Evolutionary conservation across 139 green algal genomes (phyloP).

Genomic region (Asterochloris erici): DNA sequence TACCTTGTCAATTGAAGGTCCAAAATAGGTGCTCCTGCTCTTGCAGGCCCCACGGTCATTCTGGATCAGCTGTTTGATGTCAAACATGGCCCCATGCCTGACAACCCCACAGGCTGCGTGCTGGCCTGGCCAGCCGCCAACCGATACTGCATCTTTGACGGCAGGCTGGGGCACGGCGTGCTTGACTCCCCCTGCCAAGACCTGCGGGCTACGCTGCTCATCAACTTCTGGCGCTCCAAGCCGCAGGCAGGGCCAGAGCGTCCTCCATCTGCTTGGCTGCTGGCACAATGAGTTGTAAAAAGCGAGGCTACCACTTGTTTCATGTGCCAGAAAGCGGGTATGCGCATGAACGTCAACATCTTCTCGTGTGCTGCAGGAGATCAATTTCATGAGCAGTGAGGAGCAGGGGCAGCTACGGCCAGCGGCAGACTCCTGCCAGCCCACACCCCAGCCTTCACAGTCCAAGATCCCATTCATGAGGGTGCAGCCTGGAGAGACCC

Average conservation of each 20-base stretch:
- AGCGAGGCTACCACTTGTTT: no score
- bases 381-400: no score
- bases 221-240: slow-evolving; percentile 60
- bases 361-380: no score
- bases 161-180: slow-evolving; percentile 61
- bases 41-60: slow-evolving; percentile 62
- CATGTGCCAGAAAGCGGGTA: no score
- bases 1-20: not conserved
- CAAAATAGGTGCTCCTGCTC: not conserved
- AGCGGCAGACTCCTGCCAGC: no score
- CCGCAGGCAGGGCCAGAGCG: slow-evolving; percentile 18
- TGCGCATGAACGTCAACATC: no score
- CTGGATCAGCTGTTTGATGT: slow-evolving; percentile 52
- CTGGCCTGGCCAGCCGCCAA: slow-evolving; percentile 47
- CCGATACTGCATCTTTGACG: slow-evolving; percentile 58
- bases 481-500: no score
- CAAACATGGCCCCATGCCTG: slow-evolving; percentile 20
- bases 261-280: no score
- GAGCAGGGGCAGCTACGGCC: no score
- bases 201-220: slow-evolving; percentile 44
- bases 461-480: no score
- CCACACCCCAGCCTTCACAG: no score
- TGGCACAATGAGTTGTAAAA: no score
- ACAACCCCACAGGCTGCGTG: slow-evolving; percentile 26
- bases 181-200: slow-evolving; percentile 33